Evolutionary conservation across 495 filamentous ascomycete genomes (phyloP).

Genomic region (Glutinoglossum americanum): DNA sequence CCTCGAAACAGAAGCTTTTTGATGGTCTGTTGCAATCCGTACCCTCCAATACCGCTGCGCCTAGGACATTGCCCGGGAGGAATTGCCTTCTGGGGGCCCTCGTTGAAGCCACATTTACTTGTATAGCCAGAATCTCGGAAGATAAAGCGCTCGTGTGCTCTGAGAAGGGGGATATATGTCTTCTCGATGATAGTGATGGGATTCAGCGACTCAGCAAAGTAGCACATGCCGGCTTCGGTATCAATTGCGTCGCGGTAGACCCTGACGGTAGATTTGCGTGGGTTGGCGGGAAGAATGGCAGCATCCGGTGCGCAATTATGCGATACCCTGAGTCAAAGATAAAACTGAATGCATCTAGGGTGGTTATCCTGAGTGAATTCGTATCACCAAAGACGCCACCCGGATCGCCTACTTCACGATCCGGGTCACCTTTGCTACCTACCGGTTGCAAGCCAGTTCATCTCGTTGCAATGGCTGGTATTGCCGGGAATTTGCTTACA

Average conservation of each 20-base stretch:
- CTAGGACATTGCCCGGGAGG: constrained; percentile 28
- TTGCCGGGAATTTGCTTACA: constrained; percentile 37
- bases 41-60: constrained; percentile 10
- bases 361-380: constrained; percentile 3
- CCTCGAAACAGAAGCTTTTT: constrained; percentile 24
- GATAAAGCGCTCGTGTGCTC: constrained; percentile 26
- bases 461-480: constrained; percentile 42
- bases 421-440: background rate
- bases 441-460: constrained; percentile 1
- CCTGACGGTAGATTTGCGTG: constrained; percentile 9
- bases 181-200: constrained; percentile 57
- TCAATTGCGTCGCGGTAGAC: constrained; percentile 26
- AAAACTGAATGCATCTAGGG: background rate
- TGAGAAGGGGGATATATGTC: constrained; percentile 44
- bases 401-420: background rate
- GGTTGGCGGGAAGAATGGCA: constrained; percentile 8
- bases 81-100: constrained; percentile 55
- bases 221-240: constrained; percentile 35
- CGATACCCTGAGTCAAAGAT: background rate
- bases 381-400: background rate
- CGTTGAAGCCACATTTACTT: constrained; percentile 64
- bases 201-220: constrained; percentile 44
- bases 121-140: constrained; percentile 51
- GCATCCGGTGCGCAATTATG: background rate
- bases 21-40: constrained; percentile 15